Conservation (phyloP, 495 filamentous ascomycete species). For the Darksidea phi region DNA sequence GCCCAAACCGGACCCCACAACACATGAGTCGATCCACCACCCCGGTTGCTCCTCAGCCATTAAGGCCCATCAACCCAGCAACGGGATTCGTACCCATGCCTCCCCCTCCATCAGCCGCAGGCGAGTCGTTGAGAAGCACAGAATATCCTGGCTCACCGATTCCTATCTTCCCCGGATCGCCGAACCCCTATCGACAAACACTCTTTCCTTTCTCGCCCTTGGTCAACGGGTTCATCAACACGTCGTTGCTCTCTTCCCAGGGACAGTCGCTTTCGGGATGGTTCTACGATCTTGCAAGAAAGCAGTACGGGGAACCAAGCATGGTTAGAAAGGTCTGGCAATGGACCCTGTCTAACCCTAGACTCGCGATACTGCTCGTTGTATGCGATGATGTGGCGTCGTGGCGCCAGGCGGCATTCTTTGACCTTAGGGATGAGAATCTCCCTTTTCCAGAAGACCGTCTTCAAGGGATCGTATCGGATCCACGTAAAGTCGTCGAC, state of each 20-base stretch:
- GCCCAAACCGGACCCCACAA: conserved; percentile 33
- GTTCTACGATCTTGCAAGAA: conserved; percentile 24
- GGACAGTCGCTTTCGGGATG: conserved; percentile 19
- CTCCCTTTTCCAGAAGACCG: conserved; percentile 33
- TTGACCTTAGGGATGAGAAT: conserved; percentile 33
- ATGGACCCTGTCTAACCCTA: conserved; percentile 36
- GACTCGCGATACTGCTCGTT: conserved; percentile 32
- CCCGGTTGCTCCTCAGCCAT: conserved; percentile 34
- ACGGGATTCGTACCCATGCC: conserved; percentile 23
- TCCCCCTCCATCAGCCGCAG: conserved; percentile 11
- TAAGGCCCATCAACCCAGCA: conserved; percentile 25
- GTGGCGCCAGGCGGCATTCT: conserved; percentile 34
- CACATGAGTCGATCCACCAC: conserved; percentile 34
- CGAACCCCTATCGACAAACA: conserved; percentile 34
- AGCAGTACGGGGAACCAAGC: conserved; percentile 27
- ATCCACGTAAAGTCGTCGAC: conserved; percentile 30
- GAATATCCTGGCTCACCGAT: conserved; percentile 30
- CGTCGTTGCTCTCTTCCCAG: conserved; percentile 20
- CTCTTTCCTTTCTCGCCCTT: conserved; percentile 8
- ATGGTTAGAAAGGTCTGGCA: conserved; percentile 25
- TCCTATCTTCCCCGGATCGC: conserved; percentile 26
- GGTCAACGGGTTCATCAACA: conserved; percentile 25
- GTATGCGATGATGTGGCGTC: conserved; percentile 35
- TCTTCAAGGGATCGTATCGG: conserved; percentile 29
- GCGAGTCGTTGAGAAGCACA: conserved; percentile 16